Evolutionary conservation across 257 asterid genomes (phyloP).

Genomic region (Capsicum chinense): DNA sequence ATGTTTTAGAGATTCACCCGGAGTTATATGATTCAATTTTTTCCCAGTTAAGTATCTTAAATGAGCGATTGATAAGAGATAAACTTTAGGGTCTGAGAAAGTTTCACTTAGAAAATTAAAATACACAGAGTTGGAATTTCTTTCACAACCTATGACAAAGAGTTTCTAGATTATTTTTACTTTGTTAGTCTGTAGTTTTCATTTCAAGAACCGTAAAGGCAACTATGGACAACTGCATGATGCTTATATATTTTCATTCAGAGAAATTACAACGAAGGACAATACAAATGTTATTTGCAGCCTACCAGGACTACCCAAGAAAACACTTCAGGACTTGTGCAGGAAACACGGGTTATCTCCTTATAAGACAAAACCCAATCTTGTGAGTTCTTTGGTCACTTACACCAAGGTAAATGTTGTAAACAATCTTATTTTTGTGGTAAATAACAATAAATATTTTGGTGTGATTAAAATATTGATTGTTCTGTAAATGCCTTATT

Average conservation of each 20-base stretch:
- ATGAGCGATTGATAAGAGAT: not conserved
- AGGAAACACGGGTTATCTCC: constrained; percentile 31
- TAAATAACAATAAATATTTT: not conserved
- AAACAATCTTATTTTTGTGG: not conserved
- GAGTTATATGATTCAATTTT: constrained; percentile 20
- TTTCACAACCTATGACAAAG: not conserved
- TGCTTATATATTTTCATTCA: constrained; percentile 24
- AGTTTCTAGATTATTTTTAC: constrained; percentile 23
- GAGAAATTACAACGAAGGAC: not conserved
- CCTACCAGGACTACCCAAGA: constrained; percentile 22
- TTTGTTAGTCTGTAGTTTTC: constrained; percentile 9
- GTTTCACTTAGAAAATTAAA: not conserved
- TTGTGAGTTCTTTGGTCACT: constrained; percentile 28
- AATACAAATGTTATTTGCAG: constrained; percentile 1
- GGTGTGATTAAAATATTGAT: not conserved
- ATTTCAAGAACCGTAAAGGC: not conserved
- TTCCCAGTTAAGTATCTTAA: not conserved
- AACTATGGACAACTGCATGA: constrained; percentile 16
- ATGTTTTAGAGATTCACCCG: not conserved
- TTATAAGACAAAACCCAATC: constrained; percentile 25
- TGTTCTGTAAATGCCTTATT: not conserved
- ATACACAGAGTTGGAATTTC: not conserved
- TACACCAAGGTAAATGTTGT: constrained; percentile 19
- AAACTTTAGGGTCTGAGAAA: not conserved
- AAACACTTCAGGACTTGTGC: constrained; percentile 31